These are phyloP conservation scores for Parathielavia appendiculata DNA, from an alignment of 495 filamentous ascomycete species.

Conservation along the genomic window DNA sequence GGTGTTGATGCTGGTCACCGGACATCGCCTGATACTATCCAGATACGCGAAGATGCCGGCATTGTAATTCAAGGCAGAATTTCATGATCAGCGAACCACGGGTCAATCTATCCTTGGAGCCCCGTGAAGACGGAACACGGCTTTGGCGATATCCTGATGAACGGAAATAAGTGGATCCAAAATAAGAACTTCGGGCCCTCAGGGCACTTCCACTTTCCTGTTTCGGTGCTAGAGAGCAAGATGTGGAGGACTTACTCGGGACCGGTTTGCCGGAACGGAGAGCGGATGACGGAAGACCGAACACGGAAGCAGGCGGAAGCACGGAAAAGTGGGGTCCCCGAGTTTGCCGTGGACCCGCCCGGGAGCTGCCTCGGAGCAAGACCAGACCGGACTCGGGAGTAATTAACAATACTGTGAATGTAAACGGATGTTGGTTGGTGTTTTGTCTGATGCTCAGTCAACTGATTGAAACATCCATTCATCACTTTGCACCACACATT, in stretches of 20 bases:
- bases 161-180: neutral
- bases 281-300: slow-evolving; percentile 24
- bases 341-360: neutral
- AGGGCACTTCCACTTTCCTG: neutral
- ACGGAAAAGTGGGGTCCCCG: slow-evolving; percentile 8
- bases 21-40: slow-evolving; percentile 12
- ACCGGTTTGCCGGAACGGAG: slow-evolving; percentile 15
- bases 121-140: neutral
- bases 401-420: neutral
- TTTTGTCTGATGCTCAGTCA: neutral
- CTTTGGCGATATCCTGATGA: neutral
- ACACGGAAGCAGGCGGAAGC: slow-evolving; percentile 3
- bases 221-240: neutral
- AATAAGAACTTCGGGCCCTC: neutral
- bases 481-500: neutral
- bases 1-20: neutral
- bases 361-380: slow-evolving; percentile 5
- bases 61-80: neutral
- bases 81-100: neutral
- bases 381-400: slow-evolving; percentile 10
- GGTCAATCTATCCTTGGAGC: neutral
- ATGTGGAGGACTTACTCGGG: neutral
- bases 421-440: slow-evolving; percentile 4
- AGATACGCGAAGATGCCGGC: neutral
- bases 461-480: neutral